Evolutionary conservation across 306 rosid genomes (phyloP), one percentile per base, ranked within the genome.

Genomic region (Prunus salicina): DNA sequence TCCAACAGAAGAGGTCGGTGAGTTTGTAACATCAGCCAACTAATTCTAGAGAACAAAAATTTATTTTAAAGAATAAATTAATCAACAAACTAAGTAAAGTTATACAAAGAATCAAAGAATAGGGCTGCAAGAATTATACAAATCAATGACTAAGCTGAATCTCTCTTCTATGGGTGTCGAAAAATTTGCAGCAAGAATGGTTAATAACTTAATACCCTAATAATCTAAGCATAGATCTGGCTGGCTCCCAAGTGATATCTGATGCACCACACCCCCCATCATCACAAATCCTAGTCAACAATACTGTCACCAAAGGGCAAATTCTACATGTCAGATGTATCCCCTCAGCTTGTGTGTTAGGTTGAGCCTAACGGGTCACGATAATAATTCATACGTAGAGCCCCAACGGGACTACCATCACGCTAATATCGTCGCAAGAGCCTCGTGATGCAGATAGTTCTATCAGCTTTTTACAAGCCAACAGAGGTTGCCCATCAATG

Each of bases 401-500:
- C 75, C 82, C 82, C 80, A 92, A 71, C 52, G 80, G 90, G 80
- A 95, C 82, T 38, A 95, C 61, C 90, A 95, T 86, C 75, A 95
- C 97, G 84, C 97, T 95, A 0, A 84, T 88, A 70, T 95, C 99
- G 67, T 95, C 99, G 5, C 69, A 53, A 12, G 99, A 90, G 80
- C 99, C 97, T 50, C 99, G 84, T 2, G 96, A 85, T 62, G 47
- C 75, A 5, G 99, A 86, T 72, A 95, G 81, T 41, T 92, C 92
- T 64, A 77, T 96, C 10, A 95, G 96, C 89, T 82, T 90, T 84
- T 88, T 90, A 72, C 97, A 95, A n/a, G 99, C 97, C 73, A 72
- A 8, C 83, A 90, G 75, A 72, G 90, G 73, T 20, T 87, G 84
- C 45, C 71, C 80, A 60, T 86, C 86, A 67, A 50, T 76, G n/a